Evolutionary conservation across 2,329 filamentous ascomycete species (phyloP), one percentile per base, ranked within the genome.

Genomic region (Cladosporium sp.): DNA sequence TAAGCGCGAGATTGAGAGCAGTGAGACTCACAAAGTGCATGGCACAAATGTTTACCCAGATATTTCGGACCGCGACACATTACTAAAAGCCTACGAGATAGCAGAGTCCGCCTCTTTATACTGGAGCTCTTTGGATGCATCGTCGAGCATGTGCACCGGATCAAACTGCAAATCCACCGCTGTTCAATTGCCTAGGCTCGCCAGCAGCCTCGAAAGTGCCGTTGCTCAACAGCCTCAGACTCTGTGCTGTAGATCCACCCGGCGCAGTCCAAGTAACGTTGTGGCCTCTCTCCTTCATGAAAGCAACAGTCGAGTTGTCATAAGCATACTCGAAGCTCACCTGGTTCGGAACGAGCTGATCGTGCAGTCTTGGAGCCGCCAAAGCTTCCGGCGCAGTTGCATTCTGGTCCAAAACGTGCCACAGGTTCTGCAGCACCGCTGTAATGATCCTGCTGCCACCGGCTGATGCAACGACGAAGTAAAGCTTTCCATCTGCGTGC

Each of bases 401-500:
- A 13, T 77, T 77, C 61, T 84, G 80, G 66, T 93, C 87, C 2
- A 96, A 75, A 5, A 90, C 79, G 66, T 90, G 83, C 74, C 89
- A 87, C 4, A 91, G 75, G 37, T 86, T 85, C 69, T 91, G 89
- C 7, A 90, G 80, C 0, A 88, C 92, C 3, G 88, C 76, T 0
- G 90, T 93, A 69, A 92, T 90, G 75, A 96, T 96, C 25, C 89
- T 82, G 19, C 85, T 89, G 3, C 91, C 91, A 32, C 91, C 91
- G 0, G 91, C 90, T 0, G 90, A 87, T 39, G 90, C 90, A 7
- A 89, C 81, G 56, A 84, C 77, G 57, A 89, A 83, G 68, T 86
- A 87, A 1, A 95, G 78, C 1, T 77, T 80, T 17, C 84, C 82
- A 65, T 87, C 85, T 1, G 81, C 75, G 25, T 81, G 76, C 65